Base-by-base conservation (phyloP, 371 early-diverging fungal genomes). In the Lichtheimia ornata region DNA sequence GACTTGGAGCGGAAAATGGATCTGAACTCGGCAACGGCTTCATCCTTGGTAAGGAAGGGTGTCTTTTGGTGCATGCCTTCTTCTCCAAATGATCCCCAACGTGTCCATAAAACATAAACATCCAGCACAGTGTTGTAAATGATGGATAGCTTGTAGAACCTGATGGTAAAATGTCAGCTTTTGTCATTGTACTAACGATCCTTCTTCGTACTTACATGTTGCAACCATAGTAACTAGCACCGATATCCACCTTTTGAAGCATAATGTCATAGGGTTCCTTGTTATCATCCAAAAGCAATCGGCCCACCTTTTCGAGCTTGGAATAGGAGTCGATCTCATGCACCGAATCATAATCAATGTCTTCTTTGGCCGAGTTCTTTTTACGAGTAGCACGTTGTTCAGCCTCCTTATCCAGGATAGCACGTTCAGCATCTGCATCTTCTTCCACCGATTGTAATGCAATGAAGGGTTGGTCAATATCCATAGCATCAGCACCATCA, bases 141-240 rank as follows among this genome's bases (percentile, higher is more conserved):
- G 50, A 88, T 71, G 54, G 84, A 83, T 72, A 85, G 59, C 51
- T 82, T 84, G 72, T 88, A 88, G 50, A 86, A 84, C 53, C 81
- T 81, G 42, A 18, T 43, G 1, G n/a, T 22, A n/a, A 24, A 24
- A 50, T 49, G 24, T 56, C 53, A 42, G 15, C n/a, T 14, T 50
- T 3, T 20, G 17, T 28, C 3, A 15, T 66, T 25, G 1, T 20
- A 18, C 0, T 0, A 41, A 14, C 1, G 12, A n/a, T n/a, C 40
- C 11, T 40, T 41, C 5, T 3, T 18, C 5, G 18, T 3, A 58
- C 73, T 50, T 63, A 73, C 76, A 81, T 64, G 50, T 76, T 81
- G 15, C 44, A 51, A 3, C 74, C 72, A 40, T 67, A 72, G 5
- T 61, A 55, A 9, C 70, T 65, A 2, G 51, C 18, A 12, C 54